Conservation (phyloP, 2,329 filamentous ascomycete species). For the Bimuria novae-zelandiae region DNA sequence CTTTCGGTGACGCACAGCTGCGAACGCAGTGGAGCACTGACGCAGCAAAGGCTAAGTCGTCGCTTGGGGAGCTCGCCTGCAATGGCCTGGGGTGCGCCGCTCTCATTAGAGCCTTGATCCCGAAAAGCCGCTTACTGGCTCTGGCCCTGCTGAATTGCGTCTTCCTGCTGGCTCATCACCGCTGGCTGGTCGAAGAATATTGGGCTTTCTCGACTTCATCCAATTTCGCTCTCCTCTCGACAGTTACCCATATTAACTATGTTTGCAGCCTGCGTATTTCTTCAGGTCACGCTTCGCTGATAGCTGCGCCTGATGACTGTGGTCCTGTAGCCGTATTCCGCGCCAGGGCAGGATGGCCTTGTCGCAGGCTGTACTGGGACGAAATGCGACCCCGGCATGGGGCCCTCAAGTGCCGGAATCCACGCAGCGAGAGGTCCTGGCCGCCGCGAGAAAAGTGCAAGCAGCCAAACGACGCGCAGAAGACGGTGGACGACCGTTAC, state of each 20-base stretch:
- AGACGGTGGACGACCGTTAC: constrained; percentile 24
- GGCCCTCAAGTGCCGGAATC: constrained; percentile 11
- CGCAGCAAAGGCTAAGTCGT: constrained; percentile 5
- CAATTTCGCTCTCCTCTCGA: constrained; percentile 21
- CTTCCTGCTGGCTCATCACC: constrained; percentile 23
- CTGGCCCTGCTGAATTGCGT: constrained; percentile 22
- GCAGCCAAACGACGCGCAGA: constrained; percentile 33
- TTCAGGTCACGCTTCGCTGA: constrained; percentile 25
- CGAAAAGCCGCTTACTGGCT: constrained; percentile 22
- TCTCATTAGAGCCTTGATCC: constrained; percentile 13
- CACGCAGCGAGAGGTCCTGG: constrained; percentile 32
- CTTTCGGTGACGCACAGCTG: too few relatives aligned
- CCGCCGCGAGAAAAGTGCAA: constrained; percentile 30
- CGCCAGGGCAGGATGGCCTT: constrained; percentile 40
- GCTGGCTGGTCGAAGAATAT: constrained; percentile 24
- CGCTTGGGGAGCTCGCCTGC: constrained; percentile 3
- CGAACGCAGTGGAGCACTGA: constrained; percentile 11
- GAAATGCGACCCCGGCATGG: constrained; percentile 27
- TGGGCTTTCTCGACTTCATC: constrained; percentile 29
- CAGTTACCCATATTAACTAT: constrained; percentile 30
- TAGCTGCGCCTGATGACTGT: constrained; percentile 24
- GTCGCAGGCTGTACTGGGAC: constrained; percentile 32
- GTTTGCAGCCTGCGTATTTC: constrained; percentile 31
- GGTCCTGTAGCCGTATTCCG: constrained; percentile 16
- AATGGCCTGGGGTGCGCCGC: constrained; percentile 11